A percentile compares a stretch with the other conserved stretches of the same genome.
phyloP scores from a whole-genome alignment of 164 flowering plant species.

The Magnolia changhungtana region DNA sequence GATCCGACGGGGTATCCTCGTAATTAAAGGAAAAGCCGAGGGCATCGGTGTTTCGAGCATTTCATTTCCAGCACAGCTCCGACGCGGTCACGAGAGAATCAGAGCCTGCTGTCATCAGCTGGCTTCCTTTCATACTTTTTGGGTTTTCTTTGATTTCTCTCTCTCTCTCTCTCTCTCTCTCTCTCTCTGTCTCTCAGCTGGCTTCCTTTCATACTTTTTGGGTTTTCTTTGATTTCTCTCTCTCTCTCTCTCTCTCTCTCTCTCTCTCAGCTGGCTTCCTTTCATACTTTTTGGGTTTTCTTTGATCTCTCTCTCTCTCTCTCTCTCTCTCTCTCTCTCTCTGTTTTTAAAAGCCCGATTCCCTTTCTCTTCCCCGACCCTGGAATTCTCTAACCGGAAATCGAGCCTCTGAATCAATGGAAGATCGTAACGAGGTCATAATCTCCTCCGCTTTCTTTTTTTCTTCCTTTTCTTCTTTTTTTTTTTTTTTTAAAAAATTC shows the following conservation, averaged over 20 bases:
- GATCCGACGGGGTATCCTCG: not conserved
- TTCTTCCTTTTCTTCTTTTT: not conserved
- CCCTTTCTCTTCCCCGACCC: not conserved
- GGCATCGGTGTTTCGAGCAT: not conserved
- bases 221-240: no score
- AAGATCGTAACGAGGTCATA: conserved; percentile 18
- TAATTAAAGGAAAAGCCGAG: not conserved
- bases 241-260: no score
- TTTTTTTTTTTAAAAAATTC: not conserved
- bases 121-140: not conserved
- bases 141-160: no score
- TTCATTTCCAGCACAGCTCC: not conserved
- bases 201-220: no score
- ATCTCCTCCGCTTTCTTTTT: not conserved
- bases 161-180: no score
- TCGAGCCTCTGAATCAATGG: conserved; percentile 15
- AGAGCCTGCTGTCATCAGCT: not conserved
- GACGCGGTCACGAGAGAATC: not conserved
- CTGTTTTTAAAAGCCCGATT: not conserved
- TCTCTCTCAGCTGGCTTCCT: not conserved
- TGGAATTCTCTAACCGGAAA: not conserved
- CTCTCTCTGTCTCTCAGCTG: not conserved
- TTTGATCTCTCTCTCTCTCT: no score
- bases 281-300: no score
- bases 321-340: not conserved